Conservation (phyloP, 2,329 filamentous ascomycete species). For the Blastomyces parvus region DNA sequence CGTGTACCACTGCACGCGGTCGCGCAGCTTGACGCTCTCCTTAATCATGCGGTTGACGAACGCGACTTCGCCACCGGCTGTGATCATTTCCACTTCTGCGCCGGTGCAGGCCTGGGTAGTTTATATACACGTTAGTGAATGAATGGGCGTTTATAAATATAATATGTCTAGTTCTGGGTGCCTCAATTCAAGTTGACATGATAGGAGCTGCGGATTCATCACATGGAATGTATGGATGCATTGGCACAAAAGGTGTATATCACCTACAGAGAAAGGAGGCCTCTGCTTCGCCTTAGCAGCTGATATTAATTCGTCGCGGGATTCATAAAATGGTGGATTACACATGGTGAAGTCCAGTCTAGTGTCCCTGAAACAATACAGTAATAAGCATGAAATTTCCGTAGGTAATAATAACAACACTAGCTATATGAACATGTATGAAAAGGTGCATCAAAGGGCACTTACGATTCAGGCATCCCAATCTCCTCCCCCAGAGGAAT, state of each 20-base stretch:
- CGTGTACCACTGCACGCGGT: constrained; percentile 74
- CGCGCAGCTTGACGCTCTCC: constrained; percentile 54
- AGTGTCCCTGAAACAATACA: constrained; percentile 6
- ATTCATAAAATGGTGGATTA: constrained; percentile 91
- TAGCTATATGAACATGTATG: too few relatives aligned
- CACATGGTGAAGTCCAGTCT: constrained; percentile 78
- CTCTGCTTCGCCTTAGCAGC: constrained; percentile 57
- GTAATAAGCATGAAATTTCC: neutral
- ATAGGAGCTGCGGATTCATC: neutral
- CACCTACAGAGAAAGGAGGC: constrained; percentile 58
- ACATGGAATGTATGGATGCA: neutral
- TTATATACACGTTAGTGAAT: neutral
- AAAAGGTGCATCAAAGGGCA: neutral
- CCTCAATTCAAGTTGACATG: neutral
- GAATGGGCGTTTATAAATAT: neutral
- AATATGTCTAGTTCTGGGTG: neutral
- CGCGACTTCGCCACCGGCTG: constrained; percentile 61
- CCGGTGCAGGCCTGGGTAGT: constrained; percentile 53
- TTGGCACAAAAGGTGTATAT: neutral
- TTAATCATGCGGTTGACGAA: constrained; percentile 63
- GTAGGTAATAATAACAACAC: too few relatives aligned
- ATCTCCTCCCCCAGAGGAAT: constrained; percentile 45
- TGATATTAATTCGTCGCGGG: constrained; percentile 55
- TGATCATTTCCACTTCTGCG: constrained; percentile 76
- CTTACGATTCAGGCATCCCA: constrained; percentile 18